Base-by-base conservation (phyloP, 345 rosid genomes). In the Brassica carinata region DNA sequence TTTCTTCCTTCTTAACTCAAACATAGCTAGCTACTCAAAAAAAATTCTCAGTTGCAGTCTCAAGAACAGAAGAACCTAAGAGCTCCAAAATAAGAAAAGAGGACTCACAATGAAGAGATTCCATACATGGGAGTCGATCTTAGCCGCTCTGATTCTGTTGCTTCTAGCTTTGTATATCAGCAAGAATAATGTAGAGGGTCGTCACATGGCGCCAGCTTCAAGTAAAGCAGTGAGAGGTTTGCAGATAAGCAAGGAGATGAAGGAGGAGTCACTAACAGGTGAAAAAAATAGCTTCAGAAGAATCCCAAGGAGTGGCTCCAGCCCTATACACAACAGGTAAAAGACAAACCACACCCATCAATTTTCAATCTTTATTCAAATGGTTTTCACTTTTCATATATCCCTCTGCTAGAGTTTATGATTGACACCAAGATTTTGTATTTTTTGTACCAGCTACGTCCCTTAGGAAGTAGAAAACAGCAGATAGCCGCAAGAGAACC, bases 271-370 rank as follows among this genome's bases (percentile, higher is more conserved):
- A 7, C 78, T 71, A 64, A 69, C 85, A 84, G 79, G 86, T 69
- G 87, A 84, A 8, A 76, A 75, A 45, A 80, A 90, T 1, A 90
- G 94, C 88, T 87, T 87, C 79, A 73, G 89, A 67, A 84, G 65
- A 84, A 88, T 90, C 64, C 98, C 98, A 74, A 93, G 92, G 11
- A 87, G 89, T 84, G 82, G 73, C 75, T 77, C 88, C 15, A 94
- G 90, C 78, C 98, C 96, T 36, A 89, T 74, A 45, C 92, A 90
- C 86, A 94, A 94, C 86, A 92, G 84, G 90, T 91, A 86, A 84
- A 51, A 14, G 31, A 57, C 77, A 76, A 53, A 71, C 45, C 33
- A 67, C 40, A 72, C 27, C 61, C 26, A 15, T 64, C 62, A 81
- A 31, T 4, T 76, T 58, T 19, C 55, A 59, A 67, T 59, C 64